Evolutionary conservation across 306 rosid genomes (phyloP), one percentile per base, ranked within the genome.

Genomic region (Trifolium repens): DNA sequence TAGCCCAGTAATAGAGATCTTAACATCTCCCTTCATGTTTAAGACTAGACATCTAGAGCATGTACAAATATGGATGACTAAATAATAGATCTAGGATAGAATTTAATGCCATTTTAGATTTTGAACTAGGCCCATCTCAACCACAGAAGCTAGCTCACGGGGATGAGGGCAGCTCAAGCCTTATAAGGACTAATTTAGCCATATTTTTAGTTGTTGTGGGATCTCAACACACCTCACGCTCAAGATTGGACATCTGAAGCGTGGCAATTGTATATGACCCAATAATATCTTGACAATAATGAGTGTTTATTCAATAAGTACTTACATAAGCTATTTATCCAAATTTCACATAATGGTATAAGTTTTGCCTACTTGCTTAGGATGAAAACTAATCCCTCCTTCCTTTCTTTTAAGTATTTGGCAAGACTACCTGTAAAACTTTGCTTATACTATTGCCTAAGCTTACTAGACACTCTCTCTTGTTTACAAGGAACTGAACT

Each of bases 361-460:
- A 66, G 16, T n/a, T 59, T 55, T 67, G 24, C 53, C 34, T 59
- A 22, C 60, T 43, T 34, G 70, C 43, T 43, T 75, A 55, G 30
- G 54, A 64, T 68, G 64, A 16, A 11, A 19, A 46, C 22, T 52
- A 49, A 22, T 74, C 7, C 30, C 12, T 5, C 15, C 49, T 13
- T 37, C 9, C 69, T 19, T 50, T 60, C 66, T 10, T 50, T 49
- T 1, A 15, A 50, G 59, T 30, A 42, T 47, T 16, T 26, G 10
- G 39, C 40, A 72, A 50, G 50, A 32, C 74, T 27, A 12, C 76
- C 46, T 67, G 19, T 64, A 68, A 39, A 39, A 53, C n/a, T 72
- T 72, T 24, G 66, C 55, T 59, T 67, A 19, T 43, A 59, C 35
- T 49, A 16, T 57, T 55, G 35, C 35, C 35, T 32, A 32, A 32